Conservation (phyloP, 129 eudicot genomes). For the Artemisia annua region DNA sequence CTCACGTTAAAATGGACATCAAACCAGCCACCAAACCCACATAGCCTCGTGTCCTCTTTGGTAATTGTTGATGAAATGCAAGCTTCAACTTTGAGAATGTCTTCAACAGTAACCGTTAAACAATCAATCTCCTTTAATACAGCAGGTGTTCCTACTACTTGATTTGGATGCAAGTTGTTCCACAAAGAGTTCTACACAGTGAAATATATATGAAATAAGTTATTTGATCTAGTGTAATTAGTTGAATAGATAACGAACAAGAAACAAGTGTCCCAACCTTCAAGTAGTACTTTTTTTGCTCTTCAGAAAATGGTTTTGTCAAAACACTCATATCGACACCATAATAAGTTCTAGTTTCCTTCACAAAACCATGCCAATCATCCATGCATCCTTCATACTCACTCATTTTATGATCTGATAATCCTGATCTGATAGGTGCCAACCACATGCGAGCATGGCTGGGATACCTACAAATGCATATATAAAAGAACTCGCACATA, state of each 20-base stretch:
- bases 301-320: slow-evolving; percentile 67
- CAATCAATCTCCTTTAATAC: slow-evolving; percentile 84
- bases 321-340: slow-evolving; percentile 91
- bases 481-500: background rate
- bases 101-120: slow-evolving; percentile 70
- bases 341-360: slow-evolving; percentile 64
- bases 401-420: slow-evolving; percentile 70
- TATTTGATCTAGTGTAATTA: background rate
- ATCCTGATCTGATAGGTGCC: slow-evolving; percentile 84
- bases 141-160: slow-evolving; percentile 79
- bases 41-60: slow-evolving; percentile 59
- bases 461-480: slow-evolving; percentile 69
- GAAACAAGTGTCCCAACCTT: slow-evolving; percentile 50
- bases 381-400: slow-evolving; percentile 88
- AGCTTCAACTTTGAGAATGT: slow-evolving; percentile 58
- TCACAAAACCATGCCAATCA: slow-evolving; percentile 71
- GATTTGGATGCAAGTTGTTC: slow-evolving; percentile 92
- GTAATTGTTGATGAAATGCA: slow-evolving; percentile 54
- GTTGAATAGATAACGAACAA: background rate
- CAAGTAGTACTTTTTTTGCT: slow-evolving; percentile 77
- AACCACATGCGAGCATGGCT: slow-evolving; percentile 99
- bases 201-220: background rate
- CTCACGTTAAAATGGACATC: slow-evolving; percentile 97
- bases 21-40: slow-evolving; percentile 97
- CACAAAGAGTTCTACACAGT: slow-evolving; percentile 76